Conservation (phyloP, 1,284 basidiomycete genomes). For the Macrocybe sp. region DNA sequence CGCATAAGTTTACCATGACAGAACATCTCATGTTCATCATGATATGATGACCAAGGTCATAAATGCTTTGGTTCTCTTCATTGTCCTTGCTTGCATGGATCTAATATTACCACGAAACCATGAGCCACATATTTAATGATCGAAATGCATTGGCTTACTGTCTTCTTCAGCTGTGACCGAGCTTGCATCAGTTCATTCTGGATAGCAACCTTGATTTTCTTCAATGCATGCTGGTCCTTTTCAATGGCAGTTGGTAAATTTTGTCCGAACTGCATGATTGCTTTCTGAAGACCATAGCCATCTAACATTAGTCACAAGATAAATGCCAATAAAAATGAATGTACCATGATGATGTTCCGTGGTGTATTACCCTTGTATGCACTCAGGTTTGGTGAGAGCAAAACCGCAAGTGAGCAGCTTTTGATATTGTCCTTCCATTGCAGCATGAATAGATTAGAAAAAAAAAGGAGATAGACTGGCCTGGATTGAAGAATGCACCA, state of each 20-base stretch:
- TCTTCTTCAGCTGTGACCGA: background rate
- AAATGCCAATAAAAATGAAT: background rate
- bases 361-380: constrained; percentile 9
- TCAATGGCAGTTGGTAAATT: background rate
- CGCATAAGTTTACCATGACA: constrained; percentile 7
- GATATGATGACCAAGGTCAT: background rate
- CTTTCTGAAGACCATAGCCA: background rate
- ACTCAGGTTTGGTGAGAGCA: constrained; percentile 11
- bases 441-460: too few species aligned
- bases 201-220: background rate
- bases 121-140: background rate
- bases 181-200: constrained; percentile 1
- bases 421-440: constrained; percentile 8
- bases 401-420: constrained; percentile 6
- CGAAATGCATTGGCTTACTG: background rate
- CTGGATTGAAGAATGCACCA: too few species aligned
- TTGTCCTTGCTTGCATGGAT: background rate
- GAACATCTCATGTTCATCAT: constrained; percentile 3
- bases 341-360: constrained; percentile 6
- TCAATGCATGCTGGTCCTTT: constrained; percentile 1
- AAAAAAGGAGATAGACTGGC: too few species aligned
- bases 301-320: background rate
- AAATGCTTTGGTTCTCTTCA: background rate
- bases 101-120: background rate
- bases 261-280: background rate